Evolutionary conservation across 257 asterid genomes (phyloP), one percentile per base, ranked within the genome.

Genomic region (Fraxinus anomala): DNA sequence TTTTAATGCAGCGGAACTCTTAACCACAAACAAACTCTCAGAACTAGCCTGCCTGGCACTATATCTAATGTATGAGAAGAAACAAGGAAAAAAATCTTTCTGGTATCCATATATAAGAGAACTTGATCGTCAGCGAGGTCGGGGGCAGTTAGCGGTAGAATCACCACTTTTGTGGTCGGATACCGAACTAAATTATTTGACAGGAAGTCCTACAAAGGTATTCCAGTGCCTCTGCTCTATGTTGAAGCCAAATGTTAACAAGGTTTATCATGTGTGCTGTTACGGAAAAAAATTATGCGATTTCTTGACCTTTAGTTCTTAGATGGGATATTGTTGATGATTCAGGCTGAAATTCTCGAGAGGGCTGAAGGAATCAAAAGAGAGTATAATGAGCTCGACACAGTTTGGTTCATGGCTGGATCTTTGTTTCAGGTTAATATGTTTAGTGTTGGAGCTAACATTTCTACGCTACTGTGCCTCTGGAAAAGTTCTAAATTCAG

Each of bases 351-450:
- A 78, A 83, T 96, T 80, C 75, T 89, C 73, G 90, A 80, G 87
- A 92, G 98, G 86, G 91, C 95, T 69, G 98, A 93, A 83, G 99
- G 97, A 77, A 92, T 96, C 84, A 92, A 88, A 85, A 91, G 96
- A 84, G 98, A 96, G 84, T 96, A 91, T 86, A 89, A 88, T 75
- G 99, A 96, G 89, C 98, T 96, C 72, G 98, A 96, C 86, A 96
- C 98, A 17, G 97, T 96, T 79, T 96, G 99, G 98, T 96, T 96
- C 87, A 96, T 96, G 99, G 99, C 98, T 77, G 99, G 99, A 54
- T 96, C 99, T 6, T 83, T 96, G 66, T 96, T 96, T 88, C 92
- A 93, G 96, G 99, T 42, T 42, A 42, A 42, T 54, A 72, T 83
- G 42, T 73, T 56, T 63, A 54, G 73, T 21, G 66, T 59, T 44